phyloP scores from a whole-genome alignment of 1,284 basidiomycete genomes.

The Flammula alnicola region DNA sequence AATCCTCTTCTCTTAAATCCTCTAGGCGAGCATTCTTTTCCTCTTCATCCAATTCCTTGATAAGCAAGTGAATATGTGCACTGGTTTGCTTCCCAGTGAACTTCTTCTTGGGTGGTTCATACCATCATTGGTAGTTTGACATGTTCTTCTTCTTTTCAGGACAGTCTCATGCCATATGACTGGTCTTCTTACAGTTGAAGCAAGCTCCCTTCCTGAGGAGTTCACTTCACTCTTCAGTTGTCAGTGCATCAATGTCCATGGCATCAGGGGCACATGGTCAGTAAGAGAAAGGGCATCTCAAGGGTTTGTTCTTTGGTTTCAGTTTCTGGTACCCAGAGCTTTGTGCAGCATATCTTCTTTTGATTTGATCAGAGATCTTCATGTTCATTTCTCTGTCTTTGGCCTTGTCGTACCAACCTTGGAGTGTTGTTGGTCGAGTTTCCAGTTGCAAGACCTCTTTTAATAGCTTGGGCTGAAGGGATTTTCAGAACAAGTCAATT shows the following conservation, averaged over 20 bases:
- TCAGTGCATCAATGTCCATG: slow-evolving; percentile 17
- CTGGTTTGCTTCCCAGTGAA: neutral
- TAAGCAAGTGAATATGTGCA: neutral
- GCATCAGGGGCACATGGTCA: too few species aligned
- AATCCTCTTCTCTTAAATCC: neutral
- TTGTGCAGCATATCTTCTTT: too few species aligned
- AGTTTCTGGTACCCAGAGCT: neutral
- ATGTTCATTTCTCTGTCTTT: too few species aligned
- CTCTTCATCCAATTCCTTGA: neutral
- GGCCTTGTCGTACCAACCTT: too few species aligned
- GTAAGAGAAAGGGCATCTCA: too few species aligned
- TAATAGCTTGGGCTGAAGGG: too few species aligned
- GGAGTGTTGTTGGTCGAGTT: too few species aligned
- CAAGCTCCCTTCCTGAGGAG: slow-evolving; percentile 16
- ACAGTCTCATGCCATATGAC: slow-evolving; percentile 14
- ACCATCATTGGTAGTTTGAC: neutral
- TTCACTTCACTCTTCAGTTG: slow-evolving; percentile 9
- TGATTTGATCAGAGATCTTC: too few species aligned
- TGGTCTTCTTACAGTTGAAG: slow-evolving; percentile 15
- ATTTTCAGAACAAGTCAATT: too few species aligned
- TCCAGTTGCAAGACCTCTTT: too few species aligned
- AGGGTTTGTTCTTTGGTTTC: neutral
- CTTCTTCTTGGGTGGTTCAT: neutral
- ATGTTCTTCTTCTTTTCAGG: neutral
- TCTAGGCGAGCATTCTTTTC: neutral